Conservation (phyloP, 2,329 filamentous ascomycete species). For the Pyricularia grisea region DNA sequence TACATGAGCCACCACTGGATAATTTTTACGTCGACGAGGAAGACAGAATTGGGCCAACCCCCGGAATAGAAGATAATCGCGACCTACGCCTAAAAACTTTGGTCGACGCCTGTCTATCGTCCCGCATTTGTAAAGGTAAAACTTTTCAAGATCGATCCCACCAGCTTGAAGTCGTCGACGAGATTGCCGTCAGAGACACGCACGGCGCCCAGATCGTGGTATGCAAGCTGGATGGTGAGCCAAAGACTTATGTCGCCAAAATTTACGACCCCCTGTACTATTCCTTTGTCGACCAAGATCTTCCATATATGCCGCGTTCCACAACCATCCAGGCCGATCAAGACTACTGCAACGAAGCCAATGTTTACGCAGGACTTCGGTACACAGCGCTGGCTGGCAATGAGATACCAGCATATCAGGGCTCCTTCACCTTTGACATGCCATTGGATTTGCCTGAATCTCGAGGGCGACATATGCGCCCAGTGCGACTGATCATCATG, state of each 20-base stretch:
- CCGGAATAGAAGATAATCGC: no score
- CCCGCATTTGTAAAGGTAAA: not conserved
- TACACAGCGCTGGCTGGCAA: no score
- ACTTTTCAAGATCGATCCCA: not conserved
- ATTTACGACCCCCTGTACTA: not conserved
- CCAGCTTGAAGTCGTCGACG: constrained; percentile 1
- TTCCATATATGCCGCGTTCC: no score
- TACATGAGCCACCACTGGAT: not conserved
- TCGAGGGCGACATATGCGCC: not conserved
- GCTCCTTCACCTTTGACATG: not conserved
- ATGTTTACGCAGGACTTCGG: no score
- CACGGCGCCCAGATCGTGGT: constrained; percentile 4
- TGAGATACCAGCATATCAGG: not conserved
- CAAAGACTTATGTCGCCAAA: not conserved
- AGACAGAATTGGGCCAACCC: not conserved
- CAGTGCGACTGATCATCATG: no score
- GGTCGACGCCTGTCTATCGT: not conserved
- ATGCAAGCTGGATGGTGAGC: no score
- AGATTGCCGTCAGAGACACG: constrained; percentile 4
- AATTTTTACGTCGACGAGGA: no score
- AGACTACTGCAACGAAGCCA: no score
- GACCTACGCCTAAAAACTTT: not conserved
- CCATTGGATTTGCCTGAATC: not conserved
- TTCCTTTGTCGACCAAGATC: no score
- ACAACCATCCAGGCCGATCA: no score